A percentile compares a stretch with the other conserved stretches of the same genome.
Evolutionary conservation across 2,329 filamentous ascomycete genomes (phyloP).

Genomic region (Chalaropsis ovoidea): DNA sequence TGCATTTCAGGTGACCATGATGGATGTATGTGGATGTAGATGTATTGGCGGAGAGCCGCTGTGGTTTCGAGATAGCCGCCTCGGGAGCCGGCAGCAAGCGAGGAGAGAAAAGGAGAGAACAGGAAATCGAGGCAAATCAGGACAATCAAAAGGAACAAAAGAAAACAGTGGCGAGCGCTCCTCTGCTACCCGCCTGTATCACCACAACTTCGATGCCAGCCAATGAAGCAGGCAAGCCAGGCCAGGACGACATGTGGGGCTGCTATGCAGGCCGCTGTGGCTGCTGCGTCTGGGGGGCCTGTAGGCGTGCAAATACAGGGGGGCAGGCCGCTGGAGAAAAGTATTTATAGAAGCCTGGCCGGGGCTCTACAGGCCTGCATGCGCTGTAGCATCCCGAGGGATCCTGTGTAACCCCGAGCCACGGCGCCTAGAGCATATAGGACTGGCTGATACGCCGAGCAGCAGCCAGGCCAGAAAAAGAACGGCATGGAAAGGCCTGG

Average conservation of each 20-base stretch:
- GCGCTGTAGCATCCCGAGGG: neutral
- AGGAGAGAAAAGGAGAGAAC: neutral
- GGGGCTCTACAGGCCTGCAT: neutral
- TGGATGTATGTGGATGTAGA: neutral
- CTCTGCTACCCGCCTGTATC: slow-evolving; percentile 5
- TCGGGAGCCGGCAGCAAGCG: neutral
- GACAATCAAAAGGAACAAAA: neutral
- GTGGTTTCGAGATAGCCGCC: slow-evolving; percentile 3
- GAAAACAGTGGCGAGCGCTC: too few relatives aligned
- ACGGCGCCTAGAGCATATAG: neutral
- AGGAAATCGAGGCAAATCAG: neutral
- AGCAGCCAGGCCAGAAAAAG: too few relatives aligned
- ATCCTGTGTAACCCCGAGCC: neutral
- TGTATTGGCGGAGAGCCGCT: neutral
- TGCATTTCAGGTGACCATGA: too few relatives aligned
- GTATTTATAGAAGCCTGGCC: neutral
- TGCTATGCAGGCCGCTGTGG: neutral
- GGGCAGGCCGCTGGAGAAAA: neutral
- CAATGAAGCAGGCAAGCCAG: neutral
- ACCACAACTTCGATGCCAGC: slow-evolving; percentile 1
- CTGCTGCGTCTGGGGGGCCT: neutral
- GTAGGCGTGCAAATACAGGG: neutral
- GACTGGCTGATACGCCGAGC: neutral
- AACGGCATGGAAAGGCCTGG: too few relatives aligned
- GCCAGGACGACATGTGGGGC: neutral